phyloP scores from a whole-genome alignment of 2,329 filamentous ascomycete species.

The Xylaria sp. region DNA sequence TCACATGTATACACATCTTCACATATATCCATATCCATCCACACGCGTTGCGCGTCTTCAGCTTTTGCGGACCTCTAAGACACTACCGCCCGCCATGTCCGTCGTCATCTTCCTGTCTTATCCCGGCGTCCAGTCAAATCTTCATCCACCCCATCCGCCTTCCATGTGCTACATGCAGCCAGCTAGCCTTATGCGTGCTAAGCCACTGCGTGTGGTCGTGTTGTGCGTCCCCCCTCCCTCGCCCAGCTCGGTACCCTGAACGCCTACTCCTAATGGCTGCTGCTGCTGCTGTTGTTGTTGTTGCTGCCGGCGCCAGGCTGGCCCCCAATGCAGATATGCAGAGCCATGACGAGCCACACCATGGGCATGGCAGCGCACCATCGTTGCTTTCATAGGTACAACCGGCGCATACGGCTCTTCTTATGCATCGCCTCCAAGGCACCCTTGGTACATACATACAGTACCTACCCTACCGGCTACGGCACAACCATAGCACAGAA shows the following conservation, averaged over 20 bases:
- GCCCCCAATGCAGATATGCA: constrained; percentile 33
- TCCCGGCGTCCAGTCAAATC: constrained; percentile 24
- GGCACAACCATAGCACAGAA: constrained; percentile 24
- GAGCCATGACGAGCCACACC: constrained; percentile 36
- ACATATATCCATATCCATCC: constrained; percentile 12
- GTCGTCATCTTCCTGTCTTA: constrained; percentile 12
- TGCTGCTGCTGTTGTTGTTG: constrained; percentile 15
- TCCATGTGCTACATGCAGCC: constrained; percentile 27
- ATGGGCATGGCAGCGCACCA: constrained; percentile 29
- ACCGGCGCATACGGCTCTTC: constrained; percentile 28
- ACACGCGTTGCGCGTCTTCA: constrained; percentile 21
- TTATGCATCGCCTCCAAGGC: constrained; percentile 29
- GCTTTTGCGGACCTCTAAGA: constrained; percentile 28
- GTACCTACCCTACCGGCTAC: constrained; percentile 19
- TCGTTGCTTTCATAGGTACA: constrained; percentile 22
- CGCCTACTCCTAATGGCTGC: constrained; percentile 7
- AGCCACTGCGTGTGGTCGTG: constrained; percentile 27
- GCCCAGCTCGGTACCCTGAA: constrained; percentile 5
- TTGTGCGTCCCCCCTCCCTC: constrained; percentile 23
- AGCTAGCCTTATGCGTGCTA: constrained; percentile 34
- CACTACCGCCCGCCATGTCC: neutral
- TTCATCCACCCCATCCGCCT: constrained; percentile 11
- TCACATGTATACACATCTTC: constrained; percentile 17
- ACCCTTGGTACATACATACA: constrained; percentile 29
- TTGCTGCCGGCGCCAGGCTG: constrained; percentile 23